Percentiles rank a stretch among this genome's conserved stretches.
These are phyloP conservation scores for Glycyrrhiza uralensis DNA, from an alignment of 306 rosid genomes.

Conservation along the genomic window DNA sequence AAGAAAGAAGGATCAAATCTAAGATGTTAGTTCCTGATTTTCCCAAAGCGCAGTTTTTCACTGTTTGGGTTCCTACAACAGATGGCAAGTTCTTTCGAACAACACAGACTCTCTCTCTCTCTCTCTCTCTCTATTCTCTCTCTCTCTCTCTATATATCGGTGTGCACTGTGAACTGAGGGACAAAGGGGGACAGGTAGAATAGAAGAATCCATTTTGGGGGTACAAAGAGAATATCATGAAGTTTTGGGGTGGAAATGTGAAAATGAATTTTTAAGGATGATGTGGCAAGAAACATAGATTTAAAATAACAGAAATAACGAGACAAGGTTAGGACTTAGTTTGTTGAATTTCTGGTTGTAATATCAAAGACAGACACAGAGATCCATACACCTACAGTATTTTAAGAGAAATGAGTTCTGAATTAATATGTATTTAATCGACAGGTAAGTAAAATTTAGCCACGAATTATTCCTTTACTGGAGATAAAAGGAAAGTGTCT, in stretches of 20 bases:
- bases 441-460: no score
- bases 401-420: no score
- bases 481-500: no score
- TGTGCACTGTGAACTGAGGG: neutral
- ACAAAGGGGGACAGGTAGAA: neutral
- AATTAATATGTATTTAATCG: no score
- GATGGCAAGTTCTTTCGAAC: neutral
- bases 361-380: neutral
- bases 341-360: neutral
- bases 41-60: neutral
- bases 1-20: conserved; percentile 4
- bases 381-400: no score
- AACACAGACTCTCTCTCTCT: neutral
- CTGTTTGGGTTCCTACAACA: neutral
- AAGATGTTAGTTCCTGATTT: neutral
- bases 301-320: neutral
- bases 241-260: neutral
- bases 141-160: neutral
- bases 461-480: no score
- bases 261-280: neutral
- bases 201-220: neutral
- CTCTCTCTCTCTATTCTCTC: neutral
- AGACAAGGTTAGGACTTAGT: neutral
- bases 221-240: neutral
- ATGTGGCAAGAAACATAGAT: neutral